Evolutionary conservation across 495 filamentous ascomycete species (phyloP).

Genomic region (Xylaria bambusicola): DNA sequence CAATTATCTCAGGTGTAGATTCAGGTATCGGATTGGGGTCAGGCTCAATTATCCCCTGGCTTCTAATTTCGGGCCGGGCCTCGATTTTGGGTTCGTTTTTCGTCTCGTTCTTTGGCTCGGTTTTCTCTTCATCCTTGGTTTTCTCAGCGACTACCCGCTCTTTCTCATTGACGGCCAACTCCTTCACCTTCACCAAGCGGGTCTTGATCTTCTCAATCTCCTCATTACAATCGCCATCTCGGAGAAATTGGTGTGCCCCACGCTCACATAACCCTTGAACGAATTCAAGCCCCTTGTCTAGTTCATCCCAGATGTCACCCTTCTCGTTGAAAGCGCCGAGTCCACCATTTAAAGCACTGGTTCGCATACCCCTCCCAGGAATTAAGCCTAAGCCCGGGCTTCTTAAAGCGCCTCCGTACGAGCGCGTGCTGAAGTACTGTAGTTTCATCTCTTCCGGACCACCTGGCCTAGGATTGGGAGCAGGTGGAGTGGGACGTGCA

Average conservation of each 20-base stretch:
- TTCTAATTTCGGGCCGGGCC: neutral
- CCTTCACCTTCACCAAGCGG: conserved; percentile 58
- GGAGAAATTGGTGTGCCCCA: conserved; percentile 82
- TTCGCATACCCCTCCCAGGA: conserved; percentile 22
- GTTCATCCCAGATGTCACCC: conserved; percentile 64
- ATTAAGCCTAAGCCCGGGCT: conserved; percentile 12
- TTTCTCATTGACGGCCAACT: conserved; percentile 58
- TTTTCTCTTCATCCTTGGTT: conserved; percentile 24
- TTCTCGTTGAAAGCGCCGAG: conserved; percentile 34
- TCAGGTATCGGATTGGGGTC: neutral
- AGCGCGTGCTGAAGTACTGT: conserved; percentile 36
- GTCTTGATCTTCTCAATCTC: conserved; percentile 71
- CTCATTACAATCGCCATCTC: conserved; percentile 74
- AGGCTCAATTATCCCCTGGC: neutral
- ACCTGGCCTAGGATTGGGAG: conserved; percentile 10
- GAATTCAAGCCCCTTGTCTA: conserved; percentile 75
- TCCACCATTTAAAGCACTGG: conserved; percentile 24
- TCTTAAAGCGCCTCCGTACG: conserved; percentile 25
- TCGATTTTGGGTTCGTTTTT: neutral
- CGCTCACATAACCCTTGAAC: conserved; percentile 80
- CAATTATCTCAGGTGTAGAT: neutral
- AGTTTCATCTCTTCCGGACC: conserved; percentile 29
- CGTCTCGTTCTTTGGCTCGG: neutral
- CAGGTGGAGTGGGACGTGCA: conserved; percentile 3
- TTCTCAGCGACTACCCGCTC: conserved; percentile 50